Conservation (phyloP, 192 early-diverging fungal species). For the Paraglomus occultum region DNA sequence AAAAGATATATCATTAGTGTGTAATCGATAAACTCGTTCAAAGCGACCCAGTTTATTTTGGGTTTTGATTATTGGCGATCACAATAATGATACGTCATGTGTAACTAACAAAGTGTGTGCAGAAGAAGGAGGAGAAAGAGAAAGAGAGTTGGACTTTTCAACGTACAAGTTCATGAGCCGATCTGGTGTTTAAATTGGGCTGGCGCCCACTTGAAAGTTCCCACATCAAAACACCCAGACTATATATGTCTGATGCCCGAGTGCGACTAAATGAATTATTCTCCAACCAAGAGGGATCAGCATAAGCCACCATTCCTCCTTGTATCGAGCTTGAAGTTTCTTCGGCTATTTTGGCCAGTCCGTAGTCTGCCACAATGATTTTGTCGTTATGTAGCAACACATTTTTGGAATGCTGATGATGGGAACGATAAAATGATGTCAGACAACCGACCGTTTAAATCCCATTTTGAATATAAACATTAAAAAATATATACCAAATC, state of each 20-base stretch:
- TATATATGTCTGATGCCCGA: slow-evolving; percentile 23
- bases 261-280: background rate
- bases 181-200: slow-evolving; percentile 3
- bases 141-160: too few relatives aligned
- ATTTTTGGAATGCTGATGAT: slow-evolving; percentile 17
- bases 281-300: slow-evolving; percentile 10
- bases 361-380: slow-evolving; percentile 8
- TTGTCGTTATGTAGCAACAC: slow-evolving; percentile 9
- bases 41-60: too few relatives aligned
- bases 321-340: background rate
- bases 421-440: background rate
- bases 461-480: background rate
- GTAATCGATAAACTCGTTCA: too few relatives aligned
- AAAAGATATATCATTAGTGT: too few relatives aligned
- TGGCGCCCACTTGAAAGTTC: slow-evolving; percentile 19
- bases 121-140: too few relatives aligned
- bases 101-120: too few relatives aligned
- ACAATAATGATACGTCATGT: too few relatives aligned
- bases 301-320: slow-evolving; percentile 2
- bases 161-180: background rate
- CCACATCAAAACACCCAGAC: slow-evolving; percentile 25
- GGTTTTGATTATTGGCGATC: too few relatives aligned
- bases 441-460: slow-evolving; percentile 1
- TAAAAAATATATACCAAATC: slow-evolving; percentile 28
- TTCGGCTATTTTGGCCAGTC: background rate